Evolutionary conservation across 306 rosid species (phyloP).

Genomic region (Oxytropis ochrocephala): DNA sequence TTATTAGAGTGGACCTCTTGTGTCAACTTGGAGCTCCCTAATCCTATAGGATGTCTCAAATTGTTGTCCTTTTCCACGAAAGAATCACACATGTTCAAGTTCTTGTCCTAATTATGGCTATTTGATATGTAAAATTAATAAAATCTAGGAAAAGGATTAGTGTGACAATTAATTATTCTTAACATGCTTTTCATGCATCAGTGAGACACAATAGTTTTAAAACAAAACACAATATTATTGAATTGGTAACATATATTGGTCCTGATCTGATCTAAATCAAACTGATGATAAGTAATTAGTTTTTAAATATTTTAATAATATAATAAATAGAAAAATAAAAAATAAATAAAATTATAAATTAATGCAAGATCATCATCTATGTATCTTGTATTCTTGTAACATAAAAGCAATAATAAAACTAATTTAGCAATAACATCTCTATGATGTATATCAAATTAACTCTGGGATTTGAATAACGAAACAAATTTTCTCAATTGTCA

Average conservation of each 20-base stretch:
- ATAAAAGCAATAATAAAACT: no score
- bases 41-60: neutral
- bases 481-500: no score
- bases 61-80: neutral
- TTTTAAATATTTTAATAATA: no score
- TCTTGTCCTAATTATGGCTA: neutral
- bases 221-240: neutral
- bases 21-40: neutral
- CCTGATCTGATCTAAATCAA: neutral
- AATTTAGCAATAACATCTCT: no score
- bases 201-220: neutral
- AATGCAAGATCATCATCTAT: no score
- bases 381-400: no score
- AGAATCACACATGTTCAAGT: neutral
- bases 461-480: no score
- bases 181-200: neutral
- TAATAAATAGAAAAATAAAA: no score
- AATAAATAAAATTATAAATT: no score
- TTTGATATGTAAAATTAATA: neutral
- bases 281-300: neutral
- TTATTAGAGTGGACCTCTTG: neutral
- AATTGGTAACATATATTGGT: neutral
- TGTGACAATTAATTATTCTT: neutral
- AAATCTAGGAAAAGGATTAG: neutral
- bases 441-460: no score